Evolutionary conservation across 1,284 basidiomycete species (phyloP).

Genomic region (Takashimella koratensis): DNA sequence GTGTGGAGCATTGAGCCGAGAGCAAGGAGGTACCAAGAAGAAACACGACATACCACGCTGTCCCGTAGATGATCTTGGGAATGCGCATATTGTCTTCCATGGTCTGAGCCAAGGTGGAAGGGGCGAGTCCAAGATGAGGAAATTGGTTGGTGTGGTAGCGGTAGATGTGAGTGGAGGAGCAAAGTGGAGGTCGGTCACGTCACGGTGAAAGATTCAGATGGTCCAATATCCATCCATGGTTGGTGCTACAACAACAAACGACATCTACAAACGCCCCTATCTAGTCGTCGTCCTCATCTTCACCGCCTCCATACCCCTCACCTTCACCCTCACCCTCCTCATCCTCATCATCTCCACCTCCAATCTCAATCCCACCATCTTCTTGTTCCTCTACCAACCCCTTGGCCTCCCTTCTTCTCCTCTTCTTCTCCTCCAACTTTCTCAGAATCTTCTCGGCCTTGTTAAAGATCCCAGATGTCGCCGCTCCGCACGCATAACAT

Average conservation of each 20-base stretch:
- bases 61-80: slow-evolving; percentile 63
- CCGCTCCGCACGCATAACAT: slow-evolving; percentile 88
- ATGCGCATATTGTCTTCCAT: slow-evolving; percentile 11
- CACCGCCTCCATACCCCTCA: not conserved
- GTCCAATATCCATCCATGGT: not conserved
- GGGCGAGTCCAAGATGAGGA: not conserved
- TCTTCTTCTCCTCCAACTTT: slow-evolving; percentile 46
- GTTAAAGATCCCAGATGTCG: slow-evolving; percentile 82
- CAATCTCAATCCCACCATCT: slow-evolving; percentile 37
- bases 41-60: slow-evolving; percentile 56
- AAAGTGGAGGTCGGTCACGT: not conserved
- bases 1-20: too few relatives aligned
- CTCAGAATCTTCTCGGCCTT: slow-evolving; percentile 49
- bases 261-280: not conserved
- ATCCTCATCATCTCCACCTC: slow-evolving; percentile 24
- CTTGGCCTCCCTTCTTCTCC: slow-evolving; percentile 36
- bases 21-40: not conserved
- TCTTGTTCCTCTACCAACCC: slow-evolving; percentile 31
- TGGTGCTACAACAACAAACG: not conserved
- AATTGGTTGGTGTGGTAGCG: not conserved
- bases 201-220: too few relatives aligned
- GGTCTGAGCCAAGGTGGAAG: not conserved
- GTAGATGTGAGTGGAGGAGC: not conserved
- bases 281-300: slow-evolving; percentile 3
- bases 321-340: slow-evolving; percentile 17